Conservation (phyloP, 2,329 filamentous ascomycete species). For the Aschersonia sp. region DNA sequence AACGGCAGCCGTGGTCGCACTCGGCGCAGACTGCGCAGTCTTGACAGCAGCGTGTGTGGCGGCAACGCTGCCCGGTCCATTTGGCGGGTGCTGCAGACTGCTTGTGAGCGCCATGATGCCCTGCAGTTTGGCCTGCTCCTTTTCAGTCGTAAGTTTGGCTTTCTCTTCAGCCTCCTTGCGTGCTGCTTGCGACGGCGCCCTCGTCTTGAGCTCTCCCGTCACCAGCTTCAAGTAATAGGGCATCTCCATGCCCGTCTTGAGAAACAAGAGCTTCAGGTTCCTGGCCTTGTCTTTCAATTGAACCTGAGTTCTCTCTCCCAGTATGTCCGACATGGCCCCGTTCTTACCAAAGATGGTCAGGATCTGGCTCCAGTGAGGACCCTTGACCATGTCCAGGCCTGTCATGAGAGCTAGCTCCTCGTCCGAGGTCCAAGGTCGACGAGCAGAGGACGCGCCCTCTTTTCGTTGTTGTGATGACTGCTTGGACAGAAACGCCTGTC, state of each 20-base stretch:
- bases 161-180: conserved; percentile 54
- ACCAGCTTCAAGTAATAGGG: conserved; percentile 78
- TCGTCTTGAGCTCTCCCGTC: conserved; percentile 77
- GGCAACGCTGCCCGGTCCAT: conserved; percentile 10
- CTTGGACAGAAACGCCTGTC: conserved; percentile 43
- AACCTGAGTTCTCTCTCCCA: conserved; percentile 82
- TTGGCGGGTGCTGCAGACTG: conserved; percentile 30
- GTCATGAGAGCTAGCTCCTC: conserved; percentile 86
- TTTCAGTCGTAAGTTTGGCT: conserved; percentile 41
- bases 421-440: conserved; percentile 75
- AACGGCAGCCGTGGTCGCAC: conserved; percentile 14
- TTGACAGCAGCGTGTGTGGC: conserved; percentile 15
- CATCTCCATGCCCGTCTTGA: conserved; percentile 85
- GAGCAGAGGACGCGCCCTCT: conserved; percentile 44
- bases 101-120: conserved; percentile 43
- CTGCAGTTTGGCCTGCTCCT: conserved; percentile 44
- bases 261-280: conserved; percentile 80
- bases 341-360: conserved; percentile 68
- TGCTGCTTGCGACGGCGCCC: conserved; percentile 62
- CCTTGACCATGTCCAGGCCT: conserved; percentile 76
- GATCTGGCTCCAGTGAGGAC: conserved; percentile 89
- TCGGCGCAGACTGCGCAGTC: conserved; percentile 15
- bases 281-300: conserved; percentile 87
- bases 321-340: conserved; percentile 65
- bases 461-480: conserved; percentile 38